Evolutionary conservation across 192 early-diverging fungal genomes (phyloP), one percentile per base, ranked within the genome.

Genomic region (Ambispora gerdemannii): DNA sequence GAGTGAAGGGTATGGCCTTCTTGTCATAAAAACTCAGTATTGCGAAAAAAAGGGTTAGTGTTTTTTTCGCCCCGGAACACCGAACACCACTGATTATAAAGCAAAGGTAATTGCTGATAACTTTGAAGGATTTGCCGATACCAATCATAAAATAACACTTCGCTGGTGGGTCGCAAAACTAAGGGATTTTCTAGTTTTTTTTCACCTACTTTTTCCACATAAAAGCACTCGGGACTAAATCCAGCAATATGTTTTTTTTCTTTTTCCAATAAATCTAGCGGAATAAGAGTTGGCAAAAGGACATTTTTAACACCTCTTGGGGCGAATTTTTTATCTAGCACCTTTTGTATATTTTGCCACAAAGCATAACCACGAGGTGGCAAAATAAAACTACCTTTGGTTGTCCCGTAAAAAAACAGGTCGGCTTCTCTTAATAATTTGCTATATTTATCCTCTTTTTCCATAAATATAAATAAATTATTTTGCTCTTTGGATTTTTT

Each of bases 41-140:
- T 63, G 30, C 61, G 61, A 35, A 63, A 63, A 35, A 63, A 63
- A 34, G 61, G 61, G 6, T 8, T 63, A 17, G 61, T 63, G 20
- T 63, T 63, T 36, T 63, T 63, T 35, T 63, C 61, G 61, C 33
- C 61, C 38, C 61, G 61, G 20, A 63, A 63, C 17, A 36, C 61
- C 61, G 30, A 35, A 25, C 61, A 63, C 33, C 61, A 63, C 17
- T 63, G 61, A 35, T 63, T 63, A n/a, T 35, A 63, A 22, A 63
- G 25, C 15, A 63, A 15, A 19, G 61, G 61, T n/a, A 63, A 63
- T 35, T 63, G 61, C 8, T 43, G 61, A 63, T 63, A 63, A 36
- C 32, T 63, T 8, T 19, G 61, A 3, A 63, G 19, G 3, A 19
- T 36, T 63, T 63, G 61, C 8, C 33, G 61, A 33, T 35, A 63